Base-by-base conservation (phyloP, 805 yeast species). In the Metschnikowia aberdeeniae region DNA sequence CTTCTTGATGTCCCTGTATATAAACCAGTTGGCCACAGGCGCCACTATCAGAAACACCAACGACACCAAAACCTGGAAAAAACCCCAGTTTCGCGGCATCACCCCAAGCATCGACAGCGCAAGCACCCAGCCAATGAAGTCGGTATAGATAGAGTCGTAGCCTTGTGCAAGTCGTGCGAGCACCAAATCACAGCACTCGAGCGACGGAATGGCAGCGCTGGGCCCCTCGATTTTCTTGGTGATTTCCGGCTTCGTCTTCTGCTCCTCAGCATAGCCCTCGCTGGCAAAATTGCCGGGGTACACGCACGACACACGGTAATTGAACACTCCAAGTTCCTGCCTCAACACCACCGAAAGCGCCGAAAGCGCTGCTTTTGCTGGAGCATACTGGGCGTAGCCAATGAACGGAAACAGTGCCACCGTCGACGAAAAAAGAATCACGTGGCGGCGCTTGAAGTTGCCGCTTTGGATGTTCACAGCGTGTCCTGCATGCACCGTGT, bases 331-430 rank as follows among this genome's bases (percentile, higher is more conserved):
- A 35, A 85, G 72, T 61, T 93, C 99, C 54, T 90, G 97, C 50
- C 97, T 80, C 43, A 93, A 65, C 5, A 85, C 71, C 40, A 85
- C 86, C 0, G 89, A 82, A 11, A 93, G 67, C 0, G 95, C 70
- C 56, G 86, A 76, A 12, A 92, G 62, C 0, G 97, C 96, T 0
- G 88, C 84, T 61, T 93, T 93, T 53, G 82, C 64, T 0, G 99
- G 99, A 0, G 93, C 90, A 60, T 93, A 93, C 56, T 88, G 92
- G 0, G 82, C 76, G 61, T 93, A 93, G 0, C 99, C 99, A 36
- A 89, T 86, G 58, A 92, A 84, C 5, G 97, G 89, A 68, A 80
- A 92, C 53, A 84, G 80, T 2, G 95, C 89, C 8, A 84, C 80
- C 4, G 82, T 86, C 2, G 96, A 87, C 0, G 96, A 86, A 56